These are phyloP conservation scores for Hordeum pubiflorum DNA, from an alignment of 202 grass and related monocot species.

Conservation along the genomic window DNA sequence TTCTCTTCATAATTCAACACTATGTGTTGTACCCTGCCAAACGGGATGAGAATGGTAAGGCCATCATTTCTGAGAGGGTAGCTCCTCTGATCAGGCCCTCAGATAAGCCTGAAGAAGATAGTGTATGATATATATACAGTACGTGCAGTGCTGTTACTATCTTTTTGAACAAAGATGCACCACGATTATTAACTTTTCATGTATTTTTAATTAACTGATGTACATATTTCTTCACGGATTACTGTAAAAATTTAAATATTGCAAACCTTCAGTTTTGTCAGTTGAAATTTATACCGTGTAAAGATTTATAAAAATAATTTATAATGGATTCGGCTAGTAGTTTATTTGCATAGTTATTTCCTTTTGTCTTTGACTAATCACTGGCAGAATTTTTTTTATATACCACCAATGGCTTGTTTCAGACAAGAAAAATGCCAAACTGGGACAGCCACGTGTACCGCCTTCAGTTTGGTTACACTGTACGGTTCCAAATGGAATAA, in stretches of 20 bases:
- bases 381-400: not conserved
- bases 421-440: not conserved
- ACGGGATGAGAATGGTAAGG: constrained; percentile 44
- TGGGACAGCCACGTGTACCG: not conserved
- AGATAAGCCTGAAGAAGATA: constrained; percentile 68
- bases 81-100: constrained; percentile 57
- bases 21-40: constrained; percentile 77
- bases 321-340: not conserved
- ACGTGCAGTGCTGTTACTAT: not conserved
- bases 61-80: constrained; percentile 55
- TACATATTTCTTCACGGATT: not conserved
- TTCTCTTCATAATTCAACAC: constrained; percentile 86
- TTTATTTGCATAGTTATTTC: not conserved
- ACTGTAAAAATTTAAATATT: not conserved
- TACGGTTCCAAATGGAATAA: not conserved
- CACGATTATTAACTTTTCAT: not conserved
- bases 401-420: not conserved
- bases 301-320: not conserved
- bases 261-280: not conserved
- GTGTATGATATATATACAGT: constrained; percentile 24
- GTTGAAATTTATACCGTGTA: not conserved
- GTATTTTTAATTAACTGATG: constrained; percentile 13
- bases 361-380: not conserved
- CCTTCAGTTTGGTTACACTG: not conserved
- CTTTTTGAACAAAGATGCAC: not conserved